Evolutionary conservation across 768 basidiomycete genomes (phyloP), one percentile per base, ranked within the genome.

Genomic region (Agrocybe pediades): DNA sequence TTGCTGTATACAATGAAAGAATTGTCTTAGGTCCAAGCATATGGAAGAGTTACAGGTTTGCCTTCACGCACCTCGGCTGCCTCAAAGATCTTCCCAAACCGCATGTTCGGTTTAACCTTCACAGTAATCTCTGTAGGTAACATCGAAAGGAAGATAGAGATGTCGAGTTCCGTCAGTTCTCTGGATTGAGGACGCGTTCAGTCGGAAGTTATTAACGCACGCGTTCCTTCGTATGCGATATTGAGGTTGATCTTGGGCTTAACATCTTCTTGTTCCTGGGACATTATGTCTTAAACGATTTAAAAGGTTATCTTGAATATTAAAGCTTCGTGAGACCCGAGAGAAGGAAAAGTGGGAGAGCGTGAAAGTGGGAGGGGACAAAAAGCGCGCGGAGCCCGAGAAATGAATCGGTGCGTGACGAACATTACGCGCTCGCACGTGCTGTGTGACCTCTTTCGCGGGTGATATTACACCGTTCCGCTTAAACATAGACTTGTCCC

Each of bases 181-280:
- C n/a, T n/a, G n/a, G n/a, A n/a, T n/a, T n/a, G n/a, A n/a, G n/a
- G n/a, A n/a, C n/a, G n/a, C n/a, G n/a, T n/a, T n/a, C n/a, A n/a
- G n/a, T n/a, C n/a, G n/a, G n/a, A n/a, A n/a, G n/a, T n/a, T n/a
- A n/a, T n/a, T n/a, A 21, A 59, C 79, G 59, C 39, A 88, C 87
- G 73, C 49, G 71, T 69, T 15, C 80, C 82, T 51, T 87, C 84
- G 54, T 77, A 82, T 29, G 68, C 65, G 59, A 89, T 73, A 48
- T 72, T 70, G n/a, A 89, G 67, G 65, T 83, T 86, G 43, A 89
- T 72, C 60, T 89, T 89, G 15, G 87, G 87, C 66, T 88, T 89
- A 21, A 83, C 80, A 51, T 89, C 86, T 44, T 68, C 72, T 72
- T 82, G 52, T 65, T 83, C 72, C 76, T 83, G 73, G 46, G 75